Conservation (phyloP, 163 green algal species). For the Chloromonas sp. region DNA sequence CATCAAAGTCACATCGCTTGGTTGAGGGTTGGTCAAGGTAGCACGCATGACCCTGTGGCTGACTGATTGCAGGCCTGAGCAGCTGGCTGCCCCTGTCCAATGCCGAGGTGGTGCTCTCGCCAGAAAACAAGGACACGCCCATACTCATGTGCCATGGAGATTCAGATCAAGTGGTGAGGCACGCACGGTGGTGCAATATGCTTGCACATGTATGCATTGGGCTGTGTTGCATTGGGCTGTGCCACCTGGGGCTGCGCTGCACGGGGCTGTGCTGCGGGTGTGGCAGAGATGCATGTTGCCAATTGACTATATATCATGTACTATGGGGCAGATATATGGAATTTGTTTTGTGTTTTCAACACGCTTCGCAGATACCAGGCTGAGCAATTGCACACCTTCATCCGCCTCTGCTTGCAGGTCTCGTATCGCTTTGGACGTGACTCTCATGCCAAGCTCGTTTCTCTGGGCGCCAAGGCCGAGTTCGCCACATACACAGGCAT, state of each 20-base stretch:
- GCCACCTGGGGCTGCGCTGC: too few relatives aligned
- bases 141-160: conserved; percentile 72
- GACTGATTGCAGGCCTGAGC: conserved; percentile 39
- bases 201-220: neutral
- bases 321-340: too few relatives aligned
- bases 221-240: neutral
- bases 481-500: neutral
- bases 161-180: conserved; percentile 52
- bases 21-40: neutral
- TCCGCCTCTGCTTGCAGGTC: neutral
- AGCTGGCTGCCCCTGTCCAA: conserved; percentile 56
- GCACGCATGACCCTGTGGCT: neutral
- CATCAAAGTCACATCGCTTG: too few relatives aligned
- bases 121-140: conserved; percentile 54
- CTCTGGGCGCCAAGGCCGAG: neutral
- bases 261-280: too few relatives aligned
- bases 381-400: too few relatives aligned
- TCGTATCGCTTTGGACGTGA: neutral
- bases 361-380: too few relatives aligned
- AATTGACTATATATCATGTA: too few relatives aligned
- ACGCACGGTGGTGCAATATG: neutral
- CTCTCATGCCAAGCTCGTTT: neutral
- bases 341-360: too few relatives aligned
- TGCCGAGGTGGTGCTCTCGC: conserved; percentile 42
- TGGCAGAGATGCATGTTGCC: too few relatives aligned